Evolutionary conservation across 352 stramenopile species (phyloP).

Genomic region (Phytophthora europaea): DNA sequence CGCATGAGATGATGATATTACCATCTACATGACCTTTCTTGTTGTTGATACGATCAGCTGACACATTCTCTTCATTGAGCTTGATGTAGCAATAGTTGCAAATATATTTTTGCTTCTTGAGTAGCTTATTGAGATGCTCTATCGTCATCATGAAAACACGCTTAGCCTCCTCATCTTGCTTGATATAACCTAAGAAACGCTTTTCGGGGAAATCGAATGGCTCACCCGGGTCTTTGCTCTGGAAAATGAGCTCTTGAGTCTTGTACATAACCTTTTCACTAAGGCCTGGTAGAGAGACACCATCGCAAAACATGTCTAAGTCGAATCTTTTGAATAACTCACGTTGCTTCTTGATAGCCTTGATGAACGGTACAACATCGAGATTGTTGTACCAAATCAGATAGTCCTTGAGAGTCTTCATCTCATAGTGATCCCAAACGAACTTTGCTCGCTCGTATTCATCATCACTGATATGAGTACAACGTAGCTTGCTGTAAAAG

Average conservation of each 20-base stretch:
- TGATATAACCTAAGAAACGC: neutral
- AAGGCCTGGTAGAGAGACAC: slow-evolving; percentile 27
- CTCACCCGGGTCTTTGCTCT: neutral
- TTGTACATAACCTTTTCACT: slow-evolving; percentile 44
- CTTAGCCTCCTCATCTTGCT: neutral
- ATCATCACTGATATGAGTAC: neutral
- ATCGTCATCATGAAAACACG: neutral
- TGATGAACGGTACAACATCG: slow-evolving; percentile 11
- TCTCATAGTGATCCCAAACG: slow-evolving; percentile 2
- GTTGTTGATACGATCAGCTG: too few species aligned
- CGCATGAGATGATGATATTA: too few species aligned
- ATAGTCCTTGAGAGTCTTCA: slow-evolving; percentile 35
- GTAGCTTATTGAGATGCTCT: neutral
- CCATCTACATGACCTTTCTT: too few species aligned
- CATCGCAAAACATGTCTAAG: slow-evolving; percentile 44
- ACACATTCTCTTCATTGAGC: neutral
- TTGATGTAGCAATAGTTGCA: neutral
- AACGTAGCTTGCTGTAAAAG: slow-evolving; percentile 16
- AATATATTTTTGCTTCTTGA: neutral
- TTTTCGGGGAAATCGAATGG: neutral
- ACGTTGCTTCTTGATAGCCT: slow-evolving; percentile 26
- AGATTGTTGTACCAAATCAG: slow-evolving; percentile 46
- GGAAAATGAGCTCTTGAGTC: slow-evolving; percentile 19
- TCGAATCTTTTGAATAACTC: slow-evolving; percentile 30
- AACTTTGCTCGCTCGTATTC: neutral